phyloP scores from a whole-genome alignment of 306 rosid genomes.

The Quercus variabilis region DNA sequence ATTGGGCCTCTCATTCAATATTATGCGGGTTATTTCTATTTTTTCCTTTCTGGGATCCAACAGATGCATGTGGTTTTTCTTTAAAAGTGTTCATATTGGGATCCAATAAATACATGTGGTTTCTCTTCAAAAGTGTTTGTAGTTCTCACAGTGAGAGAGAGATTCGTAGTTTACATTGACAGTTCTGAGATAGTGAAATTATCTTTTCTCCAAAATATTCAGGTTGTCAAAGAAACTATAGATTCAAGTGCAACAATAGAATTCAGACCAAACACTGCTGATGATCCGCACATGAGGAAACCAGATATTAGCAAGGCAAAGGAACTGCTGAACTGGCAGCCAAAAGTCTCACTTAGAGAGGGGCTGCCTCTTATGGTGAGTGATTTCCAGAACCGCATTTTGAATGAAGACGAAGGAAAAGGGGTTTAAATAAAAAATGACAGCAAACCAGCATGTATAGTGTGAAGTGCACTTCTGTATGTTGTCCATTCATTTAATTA shows the following conservation, averaged over 20 bases:
- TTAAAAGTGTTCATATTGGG: not conserved
- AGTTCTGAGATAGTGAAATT: not conserved
- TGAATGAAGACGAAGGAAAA: conserved; percentile 93
- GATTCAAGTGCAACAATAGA: conserved; percentile 93
- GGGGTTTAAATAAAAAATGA: conserved; percentile 47
- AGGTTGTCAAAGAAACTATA: conserved; percentile 95
- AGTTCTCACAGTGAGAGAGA: not conserved
- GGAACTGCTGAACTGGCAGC: conserved; percentile 92
- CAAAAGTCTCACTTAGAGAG: conserved; percentile 73
- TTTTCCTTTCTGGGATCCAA: not conserved
- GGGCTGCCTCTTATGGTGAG: conserved; percentile 95
- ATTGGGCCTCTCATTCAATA: too few relatives aligned
- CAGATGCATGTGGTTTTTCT: not conserved
- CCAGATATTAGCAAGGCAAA: conserved; percentile 96
- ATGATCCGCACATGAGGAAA: conserved; percentile 98
- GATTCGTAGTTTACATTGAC: not conserved
- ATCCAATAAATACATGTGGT: not conserved
- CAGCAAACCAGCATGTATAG: conserved; percentile 36
- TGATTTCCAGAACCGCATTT: conserved; percentile 91
- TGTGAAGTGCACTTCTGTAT: conserved; percentile 30
- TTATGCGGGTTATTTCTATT: not conserved
- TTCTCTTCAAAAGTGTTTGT: not conserved
- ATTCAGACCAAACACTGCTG: conserved; percentile 85
- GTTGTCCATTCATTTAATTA: conserved; percentile 25
- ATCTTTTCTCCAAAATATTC: conserved; percentile 19